Percentiles rank a stretch among this genome's conserved stretches.
Conservation (phyloP, 352 stramenopile genomes). For the Pythium folliculosum region DNA sequence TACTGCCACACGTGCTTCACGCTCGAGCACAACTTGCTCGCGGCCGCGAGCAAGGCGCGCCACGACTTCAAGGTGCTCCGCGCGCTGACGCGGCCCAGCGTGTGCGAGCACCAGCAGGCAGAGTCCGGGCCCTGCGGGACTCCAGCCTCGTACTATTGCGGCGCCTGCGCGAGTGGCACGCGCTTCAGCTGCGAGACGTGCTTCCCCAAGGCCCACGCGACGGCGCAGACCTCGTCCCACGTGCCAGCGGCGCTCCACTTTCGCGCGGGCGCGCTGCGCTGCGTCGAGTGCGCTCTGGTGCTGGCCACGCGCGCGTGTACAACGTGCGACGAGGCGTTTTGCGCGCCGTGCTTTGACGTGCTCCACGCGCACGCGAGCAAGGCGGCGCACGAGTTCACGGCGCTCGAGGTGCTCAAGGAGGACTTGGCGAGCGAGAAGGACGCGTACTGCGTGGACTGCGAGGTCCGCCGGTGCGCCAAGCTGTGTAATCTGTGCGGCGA, state of each 20-base stretch:
- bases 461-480: conserved; percentile 39
- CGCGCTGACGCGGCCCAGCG: conserved; percentile 21
- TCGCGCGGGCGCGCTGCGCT: conserved; percentile 45
- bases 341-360: conserved; percentile 45
- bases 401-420: conserved; percentile 60
- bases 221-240: conserved; percentile 44
- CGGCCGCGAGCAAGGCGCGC: conserved; percentile 19
- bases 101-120: conserved; percentile 32
- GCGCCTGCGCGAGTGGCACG: not conserved
- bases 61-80: conserved; percentile 65
- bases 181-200: conserved; percentile 44
- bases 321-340: conserved; percentile 69
- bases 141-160: conserved; percentile 56
- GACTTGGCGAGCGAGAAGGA: conserved; percentile 51
- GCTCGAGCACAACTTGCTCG: conserved; percentile 40
- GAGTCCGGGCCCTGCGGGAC: not conserved
- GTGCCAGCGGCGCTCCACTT: conserved; percentile 53
- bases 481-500: conserved; percentile 84
- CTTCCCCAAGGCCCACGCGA: conserved; percentile 51
- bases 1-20: conserved; percentile 63
- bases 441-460: conserved; percentile 71
- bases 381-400: conserved; percentile 39
- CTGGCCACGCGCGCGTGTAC: conserved; percentile 53
- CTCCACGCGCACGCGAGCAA: conserved; percentile 36
- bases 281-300: conserved; percentile 47